These are phyloP conservation scores for Blastobotrys muscicola DNA, from an alignment of 805 yeast species.

Conservation along the genomic window DNA sequence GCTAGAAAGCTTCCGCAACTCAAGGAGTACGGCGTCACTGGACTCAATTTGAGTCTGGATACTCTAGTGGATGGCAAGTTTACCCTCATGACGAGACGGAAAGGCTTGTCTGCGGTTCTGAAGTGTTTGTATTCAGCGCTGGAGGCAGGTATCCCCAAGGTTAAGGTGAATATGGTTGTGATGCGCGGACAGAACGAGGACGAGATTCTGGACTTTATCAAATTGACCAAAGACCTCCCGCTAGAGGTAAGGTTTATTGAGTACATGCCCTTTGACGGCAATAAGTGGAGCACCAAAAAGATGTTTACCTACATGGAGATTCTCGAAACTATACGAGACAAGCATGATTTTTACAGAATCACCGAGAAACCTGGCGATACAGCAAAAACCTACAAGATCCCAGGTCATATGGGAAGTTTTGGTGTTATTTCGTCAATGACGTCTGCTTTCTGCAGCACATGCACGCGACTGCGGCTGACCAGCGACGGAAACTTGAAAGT, in stretches of 20 bases:
- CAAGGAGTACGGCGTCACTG: conserved; percentile 35
- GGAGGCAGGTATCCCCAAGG: conserved; percentile 35
- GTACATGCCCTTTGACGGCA: conserved; percentile 52
- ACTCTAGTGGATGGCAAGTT: conserved; percentile 45
- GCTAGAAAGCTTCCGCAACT: conserved; percentile 39
- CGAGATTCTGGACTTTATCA: conserved; percentile 40
- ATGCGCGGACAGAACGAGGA: conserved; percentile 44
- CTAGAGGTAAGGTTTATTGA: conserved; percentile 46
- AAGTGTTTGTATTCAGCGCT: conserved; percentile 37
- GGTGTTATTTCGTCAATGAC: conserved; percentile 53
- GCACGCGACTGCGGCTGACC: conserved; percentile 44
- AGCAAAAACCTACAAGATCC: conserved; percentile 37
- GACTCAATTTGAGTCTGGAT: conserved; percentile 41
- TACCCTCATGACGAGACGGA: conserved; percentile 38
- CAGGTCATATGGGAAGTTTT: conserved; percentile 35
- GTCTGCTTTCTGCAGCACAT: conserved; percentile 40
- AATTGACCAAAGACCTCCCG: conserved; percentile 31
- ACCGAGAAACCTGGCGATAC: conserved; percentile 36
- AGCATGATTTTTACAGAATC: conserved; percentile 23
- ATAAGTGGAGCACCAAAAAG: conserved; percentile 40
- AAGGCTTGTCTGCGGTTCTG: conserved; percentile 39
- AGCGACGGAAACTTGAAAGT: conserved; percentile 48
- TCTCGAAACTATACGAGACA: conserved; percentile 25
- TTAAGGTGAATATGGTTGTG: conserved; percentile 43
- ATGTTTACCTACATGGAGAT: conserved; percentile 40